phyloP scores from a whole-genome alignment of 1,284 basidiomycete species.

The Rhodotorula sp. region DNA sequence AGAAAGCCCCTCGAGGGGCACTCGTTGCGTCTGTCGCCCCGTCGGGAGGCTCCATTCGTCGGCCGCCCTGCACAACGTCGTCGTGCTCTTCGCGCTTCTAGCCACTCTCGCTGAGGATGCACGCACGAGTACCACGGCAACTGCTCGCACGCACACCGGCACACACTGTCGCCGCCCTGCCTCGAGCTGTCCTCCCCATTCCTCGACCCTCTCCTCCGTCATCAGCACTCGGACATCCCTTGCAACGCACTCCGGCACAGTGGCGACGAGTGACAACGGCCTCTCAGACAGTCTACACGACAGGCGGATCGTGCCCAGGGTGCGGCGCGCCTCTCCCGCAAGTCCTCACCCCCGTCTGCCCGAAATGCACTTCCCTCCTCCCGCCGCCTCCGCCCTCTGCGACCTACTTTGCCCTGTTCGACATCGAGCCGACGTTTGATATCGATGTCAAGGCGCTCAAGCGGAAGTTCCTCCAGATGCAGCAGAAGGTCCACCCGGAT shows the following conservation, averaged over 20 bases:
- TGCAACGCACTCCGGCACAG: neutral
- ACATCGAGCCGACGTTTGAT: constrained; percentile 58
- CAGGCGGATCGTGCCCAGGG: constrained; percentile 56
- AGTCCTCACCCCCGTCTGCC: constrained; percentile 63
- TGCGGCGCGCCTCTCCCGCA: constrained; percentile 62
- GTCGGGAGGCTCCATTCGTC: no score
- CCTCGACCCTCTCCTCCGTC: neutral
- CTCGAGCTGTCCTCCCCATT: neutral
- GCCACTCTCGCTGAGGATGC: neutral
- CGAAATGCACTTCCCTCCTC: constrained; percentile 63
- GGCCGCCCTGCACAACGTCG: no score
- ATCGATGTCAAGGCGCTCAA: constrained; percentile 66
- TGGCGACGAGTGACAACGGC: constrained; percentile 7
- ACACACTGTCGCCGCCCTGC: neutral
- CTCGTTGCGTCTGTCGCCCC: no score
- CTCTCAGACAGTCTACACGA: constrained; percentile 11
- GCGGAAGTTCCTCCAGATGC: constrained; percentile 63
- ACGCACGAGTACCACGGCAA: neutral
- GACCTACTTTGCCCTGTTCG: constrained; percentile 58
- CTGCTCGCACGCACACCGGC: neutral
- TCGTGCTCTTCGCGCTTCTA: no score
- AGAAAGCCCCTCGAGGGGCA: no score
- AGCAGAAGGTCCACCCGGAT: constrained; percentile 77
- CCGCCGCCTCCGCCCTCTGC: constrained; percentile 54
- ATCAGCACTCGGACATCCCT: neutral